Percentiles rank a stretch among this genome's conserved stretches.
Conservation (phyloP, 2,329 filamentous ascomycete species). For the Colletotrichum higginsianum region DNA sequence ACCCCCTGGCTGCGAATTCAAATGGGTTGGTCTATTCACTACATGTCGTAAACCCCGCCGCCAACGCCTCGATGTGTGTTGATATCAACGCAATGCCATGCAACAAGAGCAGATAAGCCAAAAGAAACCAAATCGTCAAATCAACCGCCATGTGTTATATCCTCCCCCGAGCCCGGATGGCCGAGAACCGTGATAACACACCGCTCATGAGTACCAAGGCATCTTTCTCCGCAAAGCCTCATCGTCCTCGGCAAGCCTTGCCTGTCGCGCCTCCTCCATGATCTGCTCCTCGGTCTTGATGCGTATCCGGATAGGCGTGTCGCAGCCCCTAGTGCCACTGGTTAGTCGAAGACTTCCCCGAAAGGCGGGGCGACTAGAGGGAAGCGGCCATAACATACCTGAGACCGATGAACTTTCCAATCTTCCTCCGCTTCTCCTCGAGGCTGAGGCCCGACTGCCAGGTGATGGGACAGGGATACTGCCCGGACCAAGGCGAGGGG, state of each 20-base stretch:
- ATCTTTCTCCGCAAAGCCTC: conserved; percentile 65
- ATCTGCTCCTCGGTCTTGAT: conserved; percentile 65
- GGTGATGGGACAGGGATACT: conserved; percentile 78
- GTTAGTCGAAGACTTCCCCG: background rate
- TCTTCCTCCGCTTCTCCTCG: conserved; percentile 79
- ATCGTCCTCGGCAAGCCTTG: conserved; percentile 59
- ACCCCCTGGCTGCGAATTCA: background rate
- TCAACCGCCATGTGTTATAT: background rate
- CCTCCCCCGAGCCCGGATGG: background rate
- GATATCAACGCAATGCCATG: conserved; percentile 43
- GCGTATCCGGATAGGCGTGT: conserved; percentile 39
- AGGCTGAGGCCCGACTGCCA: conserved; percentile 70
- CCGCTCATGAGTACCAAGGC: conserved; percentile 49
- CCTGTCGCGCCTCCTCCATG: conserved; percentile 58
- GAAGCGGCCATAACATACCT: conserved; percentile 62
- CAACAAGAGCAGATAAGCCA: conserved; percentile 18
- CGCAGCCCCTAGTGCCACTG: conserved; percentile 27
- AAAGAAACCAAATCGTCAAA: conserved; percentile 8
- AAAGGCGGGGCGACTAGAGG: conserved; percentile 46
- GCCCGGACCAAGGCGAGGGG: conserved; percentile 65
- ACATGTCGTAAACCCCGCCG: conserved; percentile 8
- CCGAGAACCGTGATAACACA: background rate
- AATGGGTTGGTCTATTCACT: conserved; percentile 17
- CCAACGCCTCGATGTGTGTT: conserved; percentile 36
- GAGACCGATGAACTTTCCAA: conserved; percentile 82